phyloP scores from a whole-genome alignment of 202 grass and related monocot species.

The Hordeum pubiflorum region DNA sequence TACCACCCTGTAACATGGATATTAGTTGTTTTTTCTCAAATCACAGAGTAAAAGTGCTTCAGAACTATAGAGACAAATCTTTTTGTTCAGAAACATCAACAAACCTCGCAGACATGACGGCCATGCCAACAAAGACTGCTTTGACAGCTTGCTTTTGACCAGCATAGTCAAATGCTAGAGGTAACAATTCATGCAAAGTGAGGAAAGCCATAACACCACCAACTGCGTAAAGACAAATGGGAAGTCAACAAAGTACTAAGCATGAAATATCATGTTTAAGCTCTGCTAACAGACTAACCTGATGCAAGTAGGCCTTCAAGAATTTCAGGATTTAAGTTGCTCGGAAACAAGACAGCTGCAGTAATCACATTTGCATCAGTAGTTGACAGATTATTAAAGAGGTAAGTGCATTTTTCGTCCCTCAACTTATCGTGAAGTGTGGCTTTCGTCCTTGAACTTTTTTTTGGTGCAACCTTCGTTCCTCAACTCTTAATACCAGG shows the following conservation, averaged over 20 bases:
- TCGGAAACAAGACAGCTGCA: slow-evolving; percentile 80
- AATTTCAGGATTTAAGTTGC: slow-evolving; percentile 76
- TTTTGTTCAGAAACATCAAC: slow-evolving; percentile 20
- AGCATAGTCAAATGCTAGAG: slow-evolving; percentile 94
- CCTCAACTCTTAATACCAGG: too few relatives aligned
- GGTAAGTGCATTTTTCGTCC: too few relatives aligned
- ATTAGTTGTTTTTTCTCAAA: slow-evolving; percentile 1
- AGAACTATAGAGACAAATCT: not conserved
- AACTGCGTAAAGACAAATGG: slow-evolving; percentile 37
- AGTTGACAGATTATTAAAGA: not conserved
- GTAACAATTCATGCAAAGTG: slow-evolving; percentile 96
- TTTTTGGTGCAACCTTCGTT: too few relatives aligned
- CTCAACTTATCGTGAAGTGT: too few relatives aligned
- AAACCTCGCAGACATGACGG: slow-evolving; percentile 94
- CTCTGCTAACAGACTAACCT: slow-evolving; percentile 43
- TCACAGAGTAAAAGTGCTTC: not conserved
- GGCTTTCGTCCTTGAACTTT: too few relatives aligned
- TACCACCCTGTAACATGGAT: not conserved
- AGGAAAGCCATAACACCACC: slow-evolving; percentile 98
- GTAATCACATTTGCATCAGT: slow-evolving; percentile 5
- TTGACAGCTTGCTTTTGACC: slow-evolving; percentile 96
- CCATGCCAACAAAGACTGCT: slow-evolving; percentile 96
- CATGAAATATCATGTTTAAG: not conserved
- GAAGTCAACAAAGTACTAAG: slow-evolving; percentile 3
- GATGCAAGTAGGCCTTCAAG: slow-evolving; percentile 94